These are phyloP conservation scores for Lachnellula suecica DNA, from an alignment of 2,329 filamentous ascomycete genomes.

Conservation along the genomic window DNA sequence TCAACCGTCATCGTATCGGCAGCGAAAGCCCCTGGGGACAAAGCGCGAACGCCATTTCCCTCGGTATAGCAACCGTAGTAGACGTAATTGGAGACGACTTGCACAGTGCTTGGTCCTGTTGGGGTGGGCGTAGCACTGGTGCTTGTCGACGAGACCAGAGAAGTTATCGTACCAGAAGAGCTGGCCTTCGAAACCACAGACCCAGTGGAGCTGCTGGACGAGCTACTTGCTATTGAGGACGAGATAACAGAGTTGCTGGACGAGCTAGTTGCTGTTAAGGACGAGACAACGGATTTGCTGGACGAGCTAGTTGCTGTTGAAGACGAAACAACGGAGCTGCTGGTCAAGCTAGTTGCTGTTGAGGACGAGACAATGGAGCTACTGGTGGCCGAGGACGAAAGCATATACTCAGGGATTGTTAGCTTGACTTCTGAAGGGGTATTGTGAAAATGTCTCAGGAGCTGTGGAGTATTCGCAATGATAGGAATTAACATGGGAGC, in stretches of 20 bases:
- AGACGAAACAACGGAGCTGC: background rate
- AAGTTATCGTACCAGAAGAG: background rate
- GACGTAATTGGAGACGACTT: constrained; percentile 11
- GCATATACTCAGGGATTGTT: too few species aligned
- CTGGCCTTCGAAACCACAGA: background rate
- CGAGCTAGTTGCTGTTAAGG: background rate
- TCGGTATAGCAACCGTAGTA: constrained; percentile 31
- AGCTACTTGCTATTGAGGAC: background rate
- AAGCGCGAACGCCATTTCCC: constrained; percentile 19
- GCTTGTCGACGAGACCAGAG: background rate
- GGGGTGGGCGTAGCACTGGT: constrained; percentile 5
- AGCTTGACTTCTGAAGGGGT: too few species aligned
- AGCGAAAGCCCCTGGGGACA: constrained; percentile 17
- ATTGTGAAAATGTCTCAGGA: too few species aligned
- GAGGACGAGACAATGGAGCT: background rate
- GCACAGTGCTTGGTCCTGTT: constrained; percentile 7
- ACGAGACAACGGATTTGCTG: background rate
- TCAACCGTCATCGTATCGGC: constrained; percentile 31
- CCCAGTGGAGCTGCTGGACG: background rate
- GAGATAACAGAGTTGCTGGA: background rate
- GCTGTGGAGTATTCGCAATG: background rate
- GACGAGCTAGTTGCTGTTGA: background rate
- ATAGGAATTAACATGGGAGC: background rate
- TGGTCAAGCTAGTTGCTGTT: background rate
- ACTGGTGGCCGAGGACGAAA: background rate